These are phyloP conservation scores for Lumnitzera littorea DNA, from an alignment of 345 rosid genomes.

Conservation along the genomic window DNA sequence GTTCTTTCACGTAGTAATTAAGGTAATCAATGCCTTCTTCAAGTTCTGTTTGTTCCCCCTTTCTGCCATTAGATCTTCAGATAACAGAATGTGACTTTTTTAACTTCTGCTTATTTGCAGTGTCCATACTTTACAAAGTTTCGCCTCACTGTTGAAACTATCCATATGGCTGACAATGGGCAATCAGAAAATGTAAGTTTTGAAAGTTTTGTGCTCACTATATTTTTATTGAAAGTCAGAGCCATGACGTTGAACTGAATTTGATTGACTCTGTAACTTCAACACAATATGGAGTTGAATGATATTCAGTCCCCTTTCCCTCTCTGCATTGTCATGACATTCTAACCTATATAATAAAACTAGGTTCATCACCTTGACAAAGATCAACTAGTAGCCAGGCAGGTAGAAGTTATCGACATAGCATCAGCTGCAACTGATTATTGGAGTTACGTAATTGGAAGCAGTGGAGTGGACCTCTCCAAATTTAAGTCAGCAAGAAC, in stretches of 20 bases:
- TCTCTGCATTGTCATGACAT: slow-evolving; percentile 6
- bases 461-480: slow-evolving; percentile 35
- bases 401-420: slow-evolving; percentile 53
- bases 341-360: slow-evolving; percentile 9
- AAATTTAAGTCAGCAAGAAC: slow-evolving; percentile 46
- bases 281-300: background rate
- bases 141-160: slow-evolving; percentile 50
- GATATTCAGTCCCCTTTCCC: background rate
- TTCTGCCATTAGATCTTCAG: background rate
- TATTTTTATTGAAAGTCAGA: background rate
- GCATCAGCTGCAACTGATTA: slow-evolving; percentile 53
- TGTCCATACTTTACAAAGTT: slow-evolving; percentile 66
- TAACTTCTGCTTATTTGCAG: slow-evolving; percentile 22
- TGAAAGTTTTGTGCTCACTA: background rate
- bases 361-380: slow-evolving; percentile 49
- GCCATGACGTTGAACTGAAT: background rate
- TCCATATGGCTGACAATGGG: slow-evolving; percentile 54
- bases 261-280: background rate
- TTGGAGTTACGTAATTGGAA: slow-evolving; percentile 57
- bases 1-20: slow-evolving; percentile 33
- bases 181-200: slow-evolving; percentile 53
- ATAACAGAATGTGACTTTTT: background rate
- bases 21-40: slow-evolving; percentile 30
- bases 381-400: slow-evolving; percentile 43
- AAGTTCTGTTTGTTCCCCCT: background rate